Percentiles rank a stretch among this genome's conserved stretches.
Evolutionary conservation across 106 monocot genomes (phyloP).

Genomic region (Triglochin maritima): DNA sequence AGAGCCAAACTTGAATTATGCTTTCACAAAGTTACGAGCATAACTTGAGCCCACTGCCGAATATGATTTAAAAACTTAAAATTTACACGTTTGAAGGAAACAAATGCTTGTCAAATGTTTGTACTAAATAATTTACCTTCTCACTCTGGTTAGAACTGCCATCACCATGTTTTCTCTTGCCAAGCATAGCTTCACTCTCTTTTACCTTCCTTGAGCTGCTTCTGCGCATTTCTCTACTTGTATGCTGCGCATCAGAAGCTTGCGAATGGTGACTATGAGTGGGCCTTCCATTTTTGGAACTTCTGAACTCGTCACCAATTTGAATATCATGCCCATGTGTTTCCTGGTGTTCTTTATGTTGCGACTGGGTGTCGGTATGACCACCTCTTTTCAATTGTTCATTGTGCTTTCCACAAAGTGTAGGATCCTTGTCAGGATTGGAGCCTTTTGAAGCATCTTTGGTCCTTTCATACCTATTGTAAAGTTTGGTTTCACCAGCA

Average conservation of each 20-base stretch:
- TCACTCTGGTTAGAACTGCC: conserved; percentile 23
- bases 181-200: conserved; percentile 22
- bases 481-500: conserved; percentile 31
- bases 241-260: conserved; percentile 22
- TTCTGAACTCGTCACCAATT: conserved; percentile 24
- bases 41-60: no score
- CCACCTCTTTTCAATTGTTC: conserved; percentile 33
- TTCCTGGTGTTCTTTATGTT: conserved; percentile 32
- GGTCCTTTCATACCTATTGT: conserved; percentile 31
- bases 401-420: conserved; percentile 28
- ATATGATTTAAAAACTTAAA: no score
- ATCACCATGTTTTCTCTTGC: conserved; percentile 55
- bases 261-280: conserved; percentile 11
- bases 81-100: not conserved
- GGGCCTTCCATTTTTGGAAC: conserved; percentile 36
- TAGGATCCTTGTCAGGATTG: conserved; percentile 34
- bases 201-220: conserved; percentile 37
- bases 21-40: no score
- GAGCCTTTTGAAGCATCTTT: conserved; percentile 34
- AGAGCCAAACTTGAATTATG: no score
- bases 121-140: conserved; percentile 26
- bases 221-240: conserved; percentile 35
- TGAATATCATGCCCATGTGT: conserved; percentile 28
- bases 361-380: conserved; percentile 22
- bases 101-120: not conserved